phyloP scores from a whole-genome alignment of 2,329 filamentous ascomycete genomes.

The Massarina eburnea region DNA sequence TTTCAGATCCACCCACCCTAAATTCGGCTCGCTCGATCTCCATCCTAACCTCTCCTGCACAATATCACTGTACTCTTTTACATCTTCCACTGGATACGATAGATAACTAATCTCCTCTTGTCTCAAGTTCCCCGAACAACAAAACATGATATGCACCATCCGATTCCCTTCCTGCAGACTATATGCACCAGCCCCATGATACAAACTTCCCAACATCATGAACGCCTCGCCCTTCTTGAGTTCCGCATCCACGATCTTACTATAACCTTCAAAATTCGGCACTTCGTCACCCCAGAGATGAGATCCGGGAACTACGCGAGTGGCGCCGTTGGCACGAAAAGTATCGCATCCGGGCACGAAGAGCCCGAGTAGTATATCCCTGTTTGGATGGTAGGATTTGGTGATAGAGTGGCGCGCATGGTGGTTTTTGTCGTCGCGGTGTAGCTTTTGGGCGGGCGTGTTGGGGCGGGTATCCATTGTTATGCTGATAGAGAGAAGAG shows the following conservation, averaged over 20 bases:
- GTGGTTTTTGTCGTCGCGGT: conserved; percentile 46
- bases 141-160: conserved; percentile 46
- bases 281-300: conserved; percentile 45
- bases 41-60: conserved; percentile 44
- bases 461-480: conserved; percentile 42
- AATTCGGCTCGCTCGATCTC: conserved; percentile 45
- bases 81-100: conserved; percentile 42
- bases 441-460: conserved; percentile 36
- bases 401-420: conserved; percentile 35
- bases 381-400: conserved; percentile 24
- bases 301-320: conserved; percentile 41
- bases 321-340: conserved; percentile 40
- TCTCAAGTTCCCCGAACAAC: conserved; percentile 42
- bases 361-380: conserved; percentile 41
- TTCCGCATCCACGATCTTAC: conserved; percentile 35
- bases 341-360: conserved; percentile 44
- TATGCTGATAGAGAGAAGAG: conserved; percentile 42
- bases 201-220: conserved; percentile 44
- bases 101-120: conserved; percentile 43
- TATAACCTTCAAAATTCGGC: conserved; percentile 38
- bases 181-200: conserved; percentile 42
- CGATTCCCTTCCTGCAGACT: conserved; percentile 29
- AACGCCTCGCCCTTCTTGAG: conserved; percentile 42
- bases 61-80: conserved; percentile 41
- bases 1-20: conserved; percentile 46